These are phyloP conservation scores for Metarhizium anisopliae DNA, from an alignment of 2,329 filamentous ascomycete genomes.

Conservation along the genomic window DNA sequence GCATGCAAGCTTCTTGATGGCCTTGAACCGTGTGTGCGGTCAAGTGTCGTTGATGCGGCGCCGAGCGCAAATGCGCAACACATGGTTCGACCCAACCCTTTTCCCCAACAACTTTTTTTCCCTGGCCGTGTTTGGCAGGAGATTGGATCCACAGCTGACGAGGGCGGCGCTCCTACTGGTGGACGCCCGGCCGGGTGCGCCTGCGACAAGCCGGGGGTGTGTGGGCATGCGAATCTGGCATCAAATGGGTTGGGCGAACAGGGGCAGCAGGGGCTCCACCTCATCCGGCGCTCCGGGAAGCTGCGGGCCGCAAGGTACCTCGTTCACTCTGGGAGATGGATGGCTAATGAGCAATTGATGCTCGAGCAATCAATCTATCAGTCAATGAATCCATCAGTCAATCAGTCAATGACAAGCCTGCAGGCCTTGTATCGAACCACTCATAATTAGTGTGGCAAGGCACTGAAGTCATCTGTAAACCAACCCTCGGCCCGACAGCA, in stretches of 20 bases:
- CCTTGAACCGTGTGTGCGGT: neutral
- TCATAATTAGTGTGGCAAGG: neutral
- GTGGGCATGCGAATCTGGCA: neutral
- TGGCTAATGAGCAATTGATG: neutral
- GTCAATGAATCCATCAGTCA: neutral
- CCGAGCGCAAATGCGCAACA: neutral
- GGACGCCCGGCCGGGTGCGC: neutral
- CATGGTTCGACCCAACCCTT: constrained; percentile 7
- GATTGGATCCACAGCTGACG: neutral
- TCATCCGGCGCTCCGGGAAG: constrained; percentile 1
- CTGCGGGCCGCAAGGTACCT: neutral
- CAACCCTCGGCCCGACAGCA: neutral
- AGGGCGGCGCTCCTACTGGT: constrained; percentile 3
- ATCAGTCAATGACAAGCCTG: neutral
- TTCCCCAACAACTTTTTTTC: constrained; percentile 11
- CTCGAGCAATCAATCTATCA: neutral
- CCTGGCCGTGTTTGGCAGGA: constrained; percentile 3
- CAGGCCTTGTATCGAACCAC: no score
- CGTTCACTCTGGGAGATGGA: no score
- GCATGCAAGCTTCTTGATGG: no score
- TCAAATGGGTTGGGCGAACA: constrained; percentile 5
- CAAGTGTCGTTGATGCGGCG: neutral
- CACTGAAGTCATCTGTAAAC: neutral
- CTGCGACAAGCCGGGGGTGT: neutral
- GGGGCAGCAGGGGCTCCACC: neutral